phyloP scores from a whole-genome alignment of 768 basidiomycete species.

The Leucocoprinus birnbaumii region DNA sequence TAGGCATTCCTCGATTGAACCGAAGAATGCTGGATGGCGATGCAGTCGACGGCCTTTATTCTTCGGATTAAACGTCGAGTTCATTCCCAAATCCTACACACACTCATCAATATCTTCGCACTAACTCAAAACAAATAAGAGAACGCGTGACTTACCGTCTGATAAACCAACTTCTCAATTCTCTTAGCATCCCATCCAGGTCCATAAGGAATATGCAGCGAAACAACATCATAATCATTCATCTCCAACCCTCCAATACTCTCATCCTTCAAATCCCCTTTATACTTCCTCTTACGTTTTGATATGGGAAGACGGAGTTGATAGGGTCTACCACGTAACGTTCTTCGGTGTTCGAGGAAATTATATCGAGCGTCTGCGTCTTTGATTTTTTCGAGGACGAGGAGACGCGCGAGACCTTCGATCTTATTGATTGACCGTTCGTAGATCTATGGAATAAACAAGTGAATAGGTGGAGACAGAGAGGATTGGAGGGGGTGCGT shows the following conservation, averaged over 20 bases:
- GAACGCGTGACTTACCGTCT: slow-evolving; percentile 38
- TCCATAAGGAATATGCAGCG: slow-evolving; percentile 60
- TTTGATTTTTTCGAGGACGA: slow-evolving; percentile 59
- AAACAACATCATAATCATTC: slow-evolving; percentile 54
- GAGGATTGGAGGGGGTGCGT: slow-evolving; percentile 10
- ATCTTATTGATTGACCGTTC: slow-evolving; percentile 56
- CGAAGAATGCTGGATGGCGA: slow-evolving; percentile 64
- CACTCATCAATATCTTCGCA: neutral
- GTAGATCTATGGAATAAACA: slow-evolving; percentile 39
- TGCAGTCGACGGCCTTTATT: slow-evolving; percentile 58
- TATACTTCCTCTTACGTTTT: slow-evolving; percentile 37
- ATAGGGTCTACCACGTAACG: slow-evolving; percentile 47
- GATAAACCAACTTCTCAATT: slow-evolving; percentile 55
- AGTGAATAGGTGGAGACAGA: neutral
- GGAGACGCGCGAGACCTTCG: slow-evolving; percentile 57
- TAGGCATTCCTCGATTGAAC: slow-evolving; percentile 51
- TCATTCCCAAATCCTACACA: slow-evolving; percentile 53
- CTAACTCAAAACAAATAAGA: neutral
- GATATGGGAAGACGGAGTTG: slow-evolving; percentile 23
- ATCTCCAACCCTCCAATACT: slow-evolving; percentile 44
- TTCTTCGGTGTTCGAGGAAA: slow-evolving; percentile 47
- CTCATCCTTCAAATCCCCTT: slow-evolving; percentile 54
- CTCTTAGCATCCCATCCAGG: slow-evolving; percentile 55
- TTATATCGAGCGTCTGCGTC: slow-evolving; percentile 38
- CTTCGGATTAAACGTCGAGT: slow-evolving; percentile 61